Percentiles rank a stretch among this genome's conserved stretches.
phyloP scores from a whole-genome alignment of 2,329 filamentous ascomycete species.

The Stemphylium lycopersici region DNA sequence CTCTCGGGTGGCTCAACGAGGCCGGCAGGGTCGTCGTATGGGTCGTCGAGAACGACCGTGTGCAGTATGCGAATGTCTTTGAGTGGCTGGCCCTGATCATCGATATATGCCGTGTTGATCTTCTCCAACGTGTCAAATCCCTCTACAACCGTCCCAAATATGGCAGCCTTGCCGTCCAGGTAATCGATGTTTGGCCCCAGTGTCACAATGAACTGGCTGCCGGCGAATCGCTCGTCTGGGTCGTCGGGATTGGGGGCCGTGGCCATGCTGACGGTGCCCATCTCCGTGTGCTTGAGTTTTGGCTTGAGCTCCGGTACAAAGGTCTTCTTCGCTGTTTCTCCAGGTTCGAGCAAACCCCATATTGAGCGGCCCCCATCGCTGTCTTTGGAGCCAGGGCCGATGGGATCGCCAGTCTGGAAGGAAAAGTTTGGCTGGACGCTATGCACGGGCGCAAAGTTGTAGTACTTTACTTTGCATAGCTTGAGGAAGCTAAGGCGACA shows the following conservation, averaged over 20 bases:
- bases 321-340: constrained; percentile 67
- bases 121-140: constrained; percentile 94
- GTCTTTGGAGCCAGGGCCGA: constrained; percentile 80
- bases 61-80: constrained; percentile 96
- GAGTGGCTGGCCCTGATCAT: constrained; percentile 82
- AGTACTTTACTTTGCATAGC: constrained; percentile 98
- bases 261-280: constrained; percentile 97
- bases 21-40: constrained; percentile 80
- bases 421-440: constrained; percentile 94
- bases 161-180: constrained; percentile 89
- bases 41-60: constrained; percentile 89
- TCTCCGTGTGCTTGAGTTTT: constrained; percentile 85
- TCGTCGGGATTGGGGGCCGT: constrained; percentile 78
- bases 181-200: constrained; percentile 88
- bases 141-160: constrained; percentile 95
- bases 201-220: constrained; percentile 92
- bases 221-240: constrained; percentile 80
- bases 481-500: constrained; percentile 79
- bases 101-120: constrained; percentile 87
- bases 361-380: constrained; percentile 94
- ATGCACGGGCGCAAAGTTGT: constrained; percentile 94
- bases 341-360: constrained; percentile 79
- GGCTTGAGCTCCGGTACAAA: constrained; percentile 85
- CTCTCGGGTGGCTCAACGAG: constrained; percentile 79
- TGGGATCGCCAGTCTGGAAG: constrained; percentile 93